Percentiles rank a stretch among this genome's conserved stretches.
These are phyloP conservation scores for Microcyclospora tardicrescens DNA, from an alignment of 2,329 filamentous ascomycete genomes.

Conservation along the genomic window DNA sequence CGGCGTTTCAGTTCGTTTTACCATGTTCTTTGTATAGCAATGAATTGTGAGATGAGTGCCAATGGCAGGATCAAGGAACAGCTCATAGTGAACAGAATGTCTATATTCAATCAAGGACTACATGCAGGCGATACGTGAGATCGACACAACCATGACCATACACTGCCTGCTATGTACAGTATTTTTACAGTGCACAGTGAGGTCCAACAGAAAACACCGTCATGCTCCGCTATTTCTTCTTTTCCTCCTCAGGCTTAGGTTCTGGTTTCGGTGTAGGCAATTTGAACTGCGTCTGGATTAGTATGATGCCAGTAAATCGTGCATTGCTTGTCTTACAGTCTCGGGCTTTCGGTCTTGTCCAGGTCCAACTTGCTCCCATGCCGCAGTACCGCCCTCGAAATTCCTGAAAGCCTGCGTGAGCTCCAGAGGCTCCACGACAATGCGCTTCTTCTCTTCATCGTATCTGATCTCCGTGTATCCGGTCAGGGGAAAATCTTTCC, in stretches of 20 bases:
- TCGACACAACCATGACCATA: no score
- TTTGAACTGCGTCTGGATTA: conserved; percentile 52
- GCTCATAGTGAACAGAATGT: no score
- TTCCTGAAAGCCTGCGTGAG: conserved; percentile 97
- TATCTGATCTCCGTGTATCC: conserved; percentile 97
- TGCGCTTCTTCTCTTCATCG: conserved; percentile 99
- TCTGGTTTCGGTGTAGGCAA: conserved; percentile 92
- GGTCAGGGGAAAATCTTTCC: conserved; percentile 96
- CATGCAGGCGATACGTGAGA: no score
- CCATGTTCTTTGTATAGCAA: no score
- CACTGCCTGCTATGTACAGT: conserved; percentile 22
- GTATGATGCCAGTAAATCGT: conserved; percentile 3
- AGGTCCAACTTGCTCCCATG: conserved; percentile 55
- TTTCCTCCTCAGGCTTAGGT: conserved; percentile 75
- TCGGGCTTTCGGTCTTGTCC: conserved; percentile 73
- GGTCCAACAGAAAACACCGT: background rate
- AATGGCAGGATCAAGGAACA: no score
- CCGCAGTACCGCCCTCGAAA: conserved; percentile 60
- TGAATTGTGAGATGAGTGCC: no score
- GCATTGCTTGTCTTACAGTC: conserved; percentile 30
- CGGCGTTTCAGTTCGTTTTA: no score
- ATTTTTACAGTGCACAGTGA: conserved; percentile 14
- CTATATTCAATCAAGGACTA: no score
- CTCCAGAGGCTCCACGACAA: conserved; percentile 94
- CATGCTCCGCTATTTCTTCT: conserved; percentile 53